Conservation (phyloP, 306 rosid genomes). For the Ochetophila trinervis region DNA sequence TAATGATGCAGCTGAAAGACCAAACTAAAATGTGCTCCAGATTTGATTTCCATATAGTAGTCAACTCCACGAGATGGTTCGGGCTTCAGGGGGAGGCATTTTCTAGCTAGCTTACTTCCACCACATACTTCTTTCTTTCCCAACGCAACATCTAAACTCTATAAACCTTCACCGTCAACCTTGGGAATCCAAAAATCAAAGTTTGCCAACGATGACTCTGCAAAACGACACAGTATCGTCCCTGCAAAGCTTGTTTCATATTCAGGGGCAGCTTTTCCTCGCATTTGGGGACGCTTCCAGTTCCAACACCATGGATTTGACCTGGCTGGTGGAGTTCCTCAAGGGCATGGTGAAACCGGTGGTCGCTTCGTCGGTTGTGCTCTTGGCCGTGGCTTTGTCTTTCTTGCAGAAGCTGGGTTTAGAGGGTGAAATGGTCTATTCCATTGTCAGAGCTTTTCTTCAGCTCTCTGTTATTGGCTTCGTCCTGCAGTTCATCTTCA, state of each 20-base stretch:
- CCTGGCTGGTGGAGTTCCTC: slow-evolving; percentile 58
- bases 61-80: slow-evolving; percentile 24
- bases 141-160: not conserved
- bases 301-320: slow-evolving; percentile 26
- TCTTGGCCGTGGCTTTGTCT: slow-evolving; percentile 58
- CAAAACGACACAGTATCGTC: slow-evolving; percentile 27
- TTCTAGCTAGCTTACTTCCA: slow-evolving; percentile 7
- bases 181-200: no score
- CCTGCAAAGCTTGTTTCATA: not conserved
- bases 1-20: not conserved
- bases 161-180: not conserved
- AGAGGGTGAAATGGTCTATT: slow-evolving; percentile 64
- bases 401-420: slow-evolving; percentile 64
- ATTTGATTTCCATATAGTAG: not conserved
- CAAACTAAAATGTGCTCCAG: not conserved
- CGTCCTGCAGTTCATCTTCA: slow-evolving; percentile 85
- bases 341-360: slow-evolving; percentile 76
- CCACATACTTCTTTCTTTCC: not conserved
- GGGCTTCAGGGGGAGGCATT: slow-evolving; percentile 14
- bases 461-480: slow-evolving; percentile 92
- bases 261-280: not conserved
- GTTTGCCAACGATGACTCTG: not conserved
- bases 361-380: slow-evolving; percentile 66
- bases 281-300: not conserved
- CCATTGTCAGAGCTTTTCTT: slow-evolving; percentile 69